Evolutionary conservation across 257 asterid species (phyloP).

Genomic region (Verbascum thapsus): DNA sequence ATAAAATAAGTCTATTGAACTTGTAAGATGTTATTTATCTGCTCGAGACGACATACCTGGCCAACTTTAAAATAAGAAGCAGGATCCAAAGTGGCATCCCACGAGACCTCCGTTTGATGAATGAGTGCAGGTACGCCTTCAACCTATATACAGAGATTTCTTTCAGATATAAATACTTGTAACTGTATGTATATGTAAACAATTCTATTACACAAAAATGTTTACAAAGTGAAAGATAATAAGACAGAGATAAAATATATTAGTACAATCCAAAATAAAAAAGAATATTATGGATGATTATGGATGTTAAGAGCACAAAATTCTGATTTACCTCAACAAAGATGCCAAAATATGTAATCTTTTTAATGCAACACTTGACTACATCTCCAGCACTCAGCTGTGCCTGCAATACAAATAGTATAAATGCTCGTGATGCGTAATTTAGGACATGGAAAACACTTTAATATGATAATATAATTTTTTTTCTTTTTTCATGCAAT

Average conservation of each 20-base stretch:
- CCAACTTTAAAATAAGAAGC: constrained; percentile 80
- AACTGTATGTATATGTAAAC: not conserved
- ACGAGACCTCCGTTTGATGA: constrained; percentile 94
- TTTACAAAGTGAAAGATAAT: not conserved
- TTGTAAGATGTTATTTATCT: too few relatives aligned
- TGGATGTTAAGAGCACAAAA: not conserved
- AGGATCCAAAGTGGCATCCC: constrained; percentile 95
- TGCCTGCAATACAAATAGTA: constrained; percentile 52
- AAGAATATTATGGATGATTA: constrained; percentile 1
- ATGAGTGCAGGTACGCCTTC: constrained; percentile 93
- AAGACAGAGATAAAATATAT: constrained; percentile 14
- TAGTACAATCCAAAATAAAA: not conserved
- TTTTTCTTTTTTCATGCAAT: not conserved
- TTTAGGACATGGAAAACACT: too few relatives aligned
- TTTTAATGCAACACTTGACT: constrained; percentile 80
- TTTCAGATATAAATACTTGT: constrained; percentile 18
- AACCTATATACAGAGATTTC: constrained; percentile 49
- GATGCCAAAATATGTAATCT: constrained; percentile 87
- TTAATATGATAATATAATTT: not conserved
- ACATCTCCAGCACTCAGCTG: constrained; percentile 81
- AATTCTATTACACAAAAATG: not conserved
- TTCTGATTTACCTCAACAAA: constrained; percentile 78
- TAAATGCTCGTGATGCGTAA: constrained; percentile 23
- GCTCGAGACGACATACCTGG: constrained; percentile 54
- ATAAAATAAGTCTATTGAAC: too few relatives aligned